These are phyloP conservation scores for Lophiotrema nucula DNA, from an alignment of 495 filamentous ascomycete genomes.

Conservation along the genomic window DNA sequence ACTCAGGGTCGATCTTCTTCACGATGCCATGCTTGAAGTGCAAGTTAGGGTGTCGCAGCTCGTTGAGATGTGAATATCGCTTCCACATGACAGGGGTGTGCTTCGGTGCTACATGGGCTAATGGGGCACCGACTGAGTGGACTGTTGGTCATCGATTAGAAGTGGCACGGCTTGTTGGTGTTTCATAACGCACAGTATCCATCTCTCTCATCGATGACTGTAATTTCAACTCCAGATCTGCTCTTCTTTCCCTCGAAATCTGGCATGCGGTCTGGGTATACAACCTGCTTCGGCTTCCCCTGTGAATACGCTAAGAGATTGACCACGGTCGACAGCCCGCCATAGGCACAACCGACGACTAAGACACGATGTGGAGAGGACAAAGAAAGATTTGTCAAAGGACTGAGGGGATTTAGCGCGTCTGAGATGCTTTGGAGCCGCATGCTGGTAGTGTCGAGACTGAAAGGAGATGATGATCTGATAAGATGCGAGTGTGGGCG, in stretches of 20 bases:
- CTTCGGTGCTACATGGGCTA: conserved; percentile 57
- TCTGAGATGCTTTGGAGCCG: not conserved
- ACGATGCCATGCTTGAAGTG: conserved; percentile 58
- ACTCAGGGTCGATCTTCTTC: conserved; percentile 50
- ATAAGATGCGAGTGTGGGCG: conserved; percentile 19
- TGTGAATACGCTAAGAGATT: conserved; percentile 60
- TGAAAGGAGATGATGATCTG: conserved; percentile 20
- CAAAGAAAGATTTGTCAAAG: conserved; percentile 12
- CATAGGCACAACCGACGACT: conserved; percentile 65
- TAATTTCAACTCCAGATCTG: conserved; percentile 57
- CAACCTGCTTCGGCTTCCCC: conserved; percentile 44
- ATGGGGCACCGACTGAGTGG: conserved; percentile 65
- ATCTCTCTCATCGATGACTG: conserved; percentile 68
- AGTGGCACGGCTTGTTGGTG: too few relatives aligned
- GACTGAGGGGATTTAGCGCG: conserved; percentile 4
- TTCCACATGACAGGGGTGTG: conserved; percentile 62
- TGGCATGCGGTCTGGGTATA: conserved; percentile 19
- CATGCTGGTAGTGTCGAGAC: conserved; percentile 8
- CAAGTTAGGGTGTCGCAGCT: conserved; percentile 53
- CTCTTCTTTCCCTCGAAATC: conserved; percentile 34
- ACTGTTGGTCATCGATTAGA: too few relatives aligned
- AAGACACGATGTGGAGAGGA: conserved; percentile 40
- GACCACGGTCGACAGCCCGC: conserved; percentile 58
- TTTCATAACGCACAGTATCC: conserved; percentile 64
- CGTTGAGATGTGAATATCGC: conserved; percentile 58